Evolutionary conservation across 129 eudicot genomes (phyloP).

Genomic region (Chrysanthemum makinoi): DNA sequence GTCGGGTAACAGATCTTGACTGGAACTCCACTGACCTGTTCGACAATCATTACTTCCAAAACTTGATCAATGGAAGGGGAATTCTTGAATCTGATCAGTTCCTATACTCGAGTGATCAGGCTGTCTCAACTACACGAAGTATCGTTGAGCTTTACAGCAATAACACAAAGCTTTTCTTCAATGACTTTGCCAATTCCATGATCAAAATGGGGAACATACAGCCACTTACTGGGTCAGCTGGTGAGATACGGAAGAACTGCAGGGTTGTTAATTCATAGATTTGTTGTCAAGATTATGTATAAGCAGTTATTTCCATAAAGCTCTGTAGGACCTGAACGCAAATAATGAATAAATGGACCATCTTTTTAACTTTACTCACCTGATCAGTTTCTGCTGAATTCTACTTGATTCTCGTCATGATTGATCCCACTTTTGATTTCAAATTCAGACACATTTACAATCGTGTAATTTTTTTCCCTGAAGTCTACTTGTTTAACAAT

Average conservation of each 20-base stretch:
- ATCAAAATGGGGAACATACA: slow-evolving; percentile 49
- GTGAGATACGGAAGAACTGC: slow-evolving; percentile 41
- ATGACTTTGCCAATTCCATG: slow-evolving; percentile 40
- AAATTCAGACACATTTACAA: background rate
- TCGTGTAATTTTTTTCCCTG: too few relatives aligned
- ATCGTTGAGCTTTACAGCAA: slow-evolving; percentile 34
- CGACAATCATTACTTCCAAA: slow-evolving; percentile 41
- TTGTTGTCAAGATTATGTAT: slow-evolving; percentile 25
- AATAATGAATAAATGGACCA: background rate
- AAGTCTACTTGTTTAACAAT: too few relatives aligned
- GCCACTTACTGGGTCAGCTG: slow-evolving; percentile 42
- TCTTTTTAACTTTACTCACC: background rate
- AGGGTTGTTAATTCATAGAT: slow-evolving; percentile 39
- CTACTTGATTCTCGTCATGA: background rate
- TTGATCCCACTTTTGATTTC: background rate
- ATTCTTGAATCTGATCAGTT: slow-evolving; percentile 37
- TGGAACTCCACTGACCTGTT: slow-evolving; percentile 37
- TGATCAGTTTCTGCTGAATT: background rate
- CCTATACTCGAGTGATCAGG: slow-evolving; percentile 37
- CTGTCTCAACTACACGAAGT: slow-evolving; percentile 24
- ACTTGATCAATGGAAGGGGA: slow-evolving; percentile 42
- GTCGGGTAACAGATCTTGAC: slow-evolving; percentile 32
- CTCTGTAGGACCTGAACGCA: background rate
- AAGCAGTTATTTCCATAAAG: background rate
- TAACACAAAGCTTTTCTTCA: slow-evolving; percentile 10